A percentile compares a stretch with the other conserved stretches of the same genome.
Conservation (phyloP, 176 grass and related monocot species). For the Leersia perrieri region DNA sequence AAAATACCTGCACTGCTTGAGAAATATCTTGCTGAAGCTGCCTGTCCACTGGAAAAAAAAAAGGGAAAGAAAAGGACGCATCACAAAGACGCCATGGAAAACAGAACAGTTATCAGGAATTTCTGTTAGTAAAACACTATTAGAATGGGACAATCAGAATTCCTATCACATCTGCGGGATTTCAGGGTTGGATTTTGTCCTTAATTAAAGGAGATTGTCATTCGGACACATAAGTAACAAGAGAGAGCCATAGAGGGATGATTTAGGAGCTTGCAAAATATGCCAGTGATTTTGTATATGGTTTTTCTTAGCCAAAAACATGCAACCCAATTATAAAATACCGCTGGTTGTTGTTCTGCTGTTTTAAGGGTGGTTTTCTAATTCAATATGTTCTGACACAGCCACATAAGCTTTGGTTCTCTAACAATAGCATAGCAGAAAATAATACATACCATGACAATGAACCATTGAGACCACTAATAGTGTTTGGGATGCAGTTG, state of each 20-base stretch:
- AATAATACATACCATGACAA: constrained; percentile 45
- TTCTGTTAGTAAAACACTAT: neutral
- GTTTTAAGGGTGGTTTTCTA: neutral
- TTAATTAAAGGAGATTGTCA: neutral
- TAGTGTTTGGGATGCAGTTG: constrained; percentile 33
- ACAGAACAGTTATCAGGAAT: neutral
- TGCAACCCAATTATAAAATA: neutral
- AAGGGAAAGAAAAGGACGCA: neutral
- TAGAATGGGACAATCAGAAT: neutral
- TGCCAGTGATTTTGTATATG: neutral
- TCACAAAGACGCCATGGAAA: neutral
- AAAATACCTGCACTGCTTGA: constrained; percentile 69
- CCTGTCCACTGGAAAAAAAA: constrained; percentile 30
- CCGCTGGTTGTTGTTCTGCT: neutral
- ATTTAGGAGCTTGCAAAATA: neutral
- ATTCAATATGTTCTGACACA: neutral
- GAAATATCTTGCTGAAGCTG: constrained; percentile 50
- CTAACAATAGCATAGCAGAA: neutral
- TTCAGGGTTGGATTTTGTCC: neutral
- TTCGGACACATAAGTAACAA: neutral
- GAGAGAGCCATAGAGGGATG: neutral
- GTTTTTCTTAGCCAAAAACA: neutral
- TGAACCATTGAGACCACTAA: constrained; percentile 44
- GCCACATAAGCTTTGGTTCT: neutral
- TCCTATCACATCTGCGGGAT: neutral